phyloP scores from a whole-genome alignment of 2,329 filamentous ascomycete species.

The Xylariaceae sp. region DNA sequence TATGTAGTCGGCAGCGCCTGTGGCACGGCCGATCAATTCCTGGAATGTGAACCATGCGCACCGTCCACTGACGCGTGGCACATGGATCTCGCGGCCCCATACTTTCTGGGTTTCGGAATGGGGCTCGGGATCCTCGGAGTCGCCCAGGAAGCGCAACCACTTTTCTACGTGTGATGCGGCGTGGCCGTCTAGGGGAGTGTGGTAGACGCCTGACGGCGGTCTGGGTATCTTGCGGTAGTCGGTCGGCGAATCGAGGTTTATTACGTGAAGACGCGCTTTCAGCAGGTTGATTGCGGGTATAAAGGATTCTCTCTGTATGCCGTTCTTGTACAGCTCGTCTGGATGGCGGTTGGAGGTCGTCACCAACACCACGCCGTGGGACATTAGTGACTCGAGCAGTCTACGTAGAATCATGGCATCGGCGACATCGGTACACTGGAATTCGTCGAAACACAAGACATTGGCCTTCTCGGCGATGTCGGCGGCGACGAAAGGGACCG shows the following conservation, averaged over 20 bases:
- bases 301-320: conserved; percentile 93
- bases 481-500: conserved; percentile 88
- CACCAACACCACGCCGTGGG: conserved; percentile 91
- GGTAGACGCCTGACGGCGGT: conserved; percentile 90
- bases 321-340: conserved; percentile 95
- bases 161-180: conserved; percentile 81
- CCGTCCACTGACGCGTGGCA: conserved; percentile 82
- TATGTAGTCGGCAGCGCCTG: conserved; percentile 90
- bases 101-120: conserved; percentile 78
- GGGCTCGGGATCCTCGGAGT: conserved; percentile 71
- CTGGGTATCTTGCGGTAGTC: conserved; percentile 97
- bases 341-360: conserved; percentile 98
- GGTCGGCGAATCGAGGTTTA: conserved; percentile 91
- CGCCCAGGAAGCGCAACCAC: conserved; percentile 94
- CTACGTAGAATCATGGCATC: conserved; percentile 96
- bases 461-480: conserved; percentile 82
- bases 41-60: conserved; percentile 91
- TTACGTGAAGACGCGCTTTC: conserved; percentile 77
- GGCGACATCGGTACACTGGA: conserved; percentile 96
- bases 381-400: conserved; percentile 87
- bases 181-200: conserved; percentile 77
- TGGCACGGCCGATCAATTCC: conserved; percentile 84
- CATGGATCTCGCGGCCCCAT: conserved; percentile 87
- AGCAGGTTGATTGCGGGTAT: conserved; percentile 92
- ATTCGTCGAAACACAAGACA: conserved; percentile 96